Evolutionary conservation across 2,329 filamentous ascomycete species (phyloP), one percentile per base, ranked within the genome.

Genomic region (Sporothrix curviconia): DNA sequence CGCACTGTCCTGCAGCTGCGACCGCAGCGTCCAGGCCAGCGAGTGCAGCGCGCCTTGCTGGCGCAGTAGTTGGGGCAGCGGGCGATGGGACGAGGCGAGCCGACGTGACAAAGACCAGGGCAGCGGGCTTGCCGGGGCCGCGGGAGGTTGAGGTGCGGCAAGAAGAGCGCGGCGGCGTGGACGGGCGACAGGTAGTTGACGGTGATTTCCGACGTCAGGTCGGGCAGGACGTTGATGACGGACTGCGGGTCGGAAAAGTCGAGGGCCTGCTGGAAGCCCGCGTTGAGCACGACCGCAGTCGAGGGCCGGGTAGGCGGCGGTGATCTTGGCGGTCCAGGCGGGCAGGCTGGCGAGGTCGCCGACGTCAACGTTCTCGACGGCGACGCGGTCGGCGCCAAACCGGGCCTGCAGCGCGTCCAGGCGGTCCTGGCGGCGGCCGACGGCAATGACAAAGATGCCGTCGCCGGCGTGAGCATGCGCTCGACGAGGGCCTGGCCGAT

Each of bases 231-330:
- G 37, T 11, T n/a, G n/a, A n/a, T n/a, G n/a, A 74, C 66, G 15
- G 60, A 50, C 3, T 51, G 37, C 3, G 79, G 77, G 17, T 71
- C 66, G 6, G 72, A 68, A 64, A 83, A 77, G 66, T 80, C 69
- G 42, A 79, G 67, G 1, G 64, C 65, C 28, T 71, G 70, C 65
- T 85, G 81, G 32, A 80, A 72, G 8, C 81, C 81, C 0, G 81
- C 77, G 65, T 84, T 84, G 52, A 85, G 69, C 56, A 85, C 67
- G 25, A 86, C 65, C n/a, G 62, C 75, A 76, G 68, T 84, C 80
- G 28, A 85, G 74, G 28, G 75, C 69, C 0, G 80, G 78, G 64
- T 80, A 72, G 1, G 57, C 58, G 5, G 62, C 50, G 5, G 65
- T 69, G 55, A 75, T 70, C 72, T 65, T 64, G 15, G 69, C 62